Evolutionary conservation across 768 basidiomycete species (phyloP), one percentile per base, ranked within the genome.

Genomic region (Clavulina sp.): DNA sequence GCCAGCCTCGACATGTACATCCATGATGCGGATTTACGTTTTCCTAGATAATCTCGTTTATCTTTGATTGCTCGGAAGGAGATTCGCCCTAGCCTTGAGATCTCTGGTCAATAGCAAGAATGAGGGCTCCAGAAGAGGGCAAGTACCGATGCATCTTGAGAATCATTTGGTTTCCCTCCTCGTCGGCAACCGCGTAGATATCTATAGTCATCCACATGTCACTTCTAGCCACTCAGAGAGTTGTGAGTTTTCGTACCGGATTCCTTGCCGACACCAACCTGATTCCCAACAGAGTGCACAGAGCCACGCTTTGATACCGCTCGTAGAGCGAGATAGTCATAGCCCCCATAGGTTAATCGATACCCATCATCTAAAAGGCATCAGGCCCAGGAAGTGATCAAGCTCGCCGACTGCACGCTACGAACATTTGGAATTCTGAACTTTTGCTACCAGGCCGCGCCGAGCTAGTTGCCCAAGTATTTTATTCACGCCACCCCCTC

Each of bases 1-100:
- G 92, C 83, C 43, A 99, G 67, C 21, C 95, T 76, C 21, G 88
- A 92, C 86, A 99, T 87, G 67, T 96, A 97, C 91, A 97, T 95
- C 95, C 95, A 99, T 18, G 87, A 87, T 0, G 95, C 93, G 18
- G 83, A 86, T 65, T 89, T 89, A 38, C 95, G 76, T 65, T 91
- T 93, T 23, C 92, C 88, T 51, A 99, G 69, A 63, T 97, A 99
- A 62, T 99, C 95, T 54, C 95, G 73, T 62, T 97, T 97, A 59
- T 81, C 75, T 67, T 99, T 99, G 68, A 99, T 89, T 0, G 88
- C 80, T 38, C 95, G 81, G 68, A 99, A 99, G 0, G 92, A 96
- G 58, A 96, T 79, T n/a, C 95, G 84, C 31, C 95, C 95, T 18
- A 97, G 75, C 38, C 95, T 16, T 9, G 1, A 38, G 23, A 33